Evolutionary conservation across 2,329 filamentous ascomycete species (phyloP), one percentile per base, ranked within the genome.

Genomic region (Fusarium praegraminearum): DNA sequence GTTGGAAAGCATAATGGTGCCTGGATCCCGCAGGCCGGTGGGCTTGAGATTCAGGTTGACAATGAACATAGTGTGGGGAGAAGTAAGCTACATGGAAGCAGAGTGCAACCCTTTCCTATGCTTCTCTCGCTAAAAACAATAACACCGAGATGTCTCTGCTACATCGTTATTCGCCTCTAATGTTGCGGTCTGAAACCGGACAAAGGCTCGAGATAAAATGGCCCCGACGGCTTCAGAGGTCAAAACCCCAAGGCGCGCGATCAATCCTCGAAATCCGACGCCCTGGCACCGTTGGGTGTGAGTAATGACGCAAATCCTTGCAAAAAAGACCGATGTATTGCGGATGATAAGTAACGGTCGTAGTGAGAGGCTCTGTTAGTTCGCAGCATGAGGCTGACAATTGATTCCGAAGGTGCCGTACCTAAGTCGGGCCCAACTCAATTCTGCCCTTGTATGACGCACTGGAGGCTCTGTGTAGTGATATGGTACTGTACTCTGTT

Each of bases 11-110:
- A 54, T 62, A 59, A 69, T 70, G 70, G 72, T 74, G 69, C 72
- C 72, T 74, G 72, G 66, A 73, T 74, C 62, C 72, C 53, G 58
- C 62, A 70, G 58, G 55, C 50, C 47, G 52, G 63, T 73, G 67
- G 67, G 57, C 61, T 68, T 65, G 47, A 62, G 51, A 59, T 69
- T 41, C 51, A 71, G 47, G 57, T 74, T 49, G 55, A 73, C 62
- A 61, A 71, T 74, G 66, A 61, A 58, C 62, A 59, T 66, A 40
- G 66, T 51, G 67, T 71, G 70, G 59, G 63, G 70, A 67, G 62
- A 62, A 30, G 30, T 47, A 69, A 62, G 66, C 51, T 67, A 55
- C 62, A 60, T 50, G 62, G 59, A 46, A 65, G 64, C 64, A 67
- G 54, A 67, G 63, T 67, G 60, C 65, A 73, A 71, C 73, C 70